Conservation (phyloP, 192 early-diverging fungal species). For the Chytriomyces hyalinus region DNA sequence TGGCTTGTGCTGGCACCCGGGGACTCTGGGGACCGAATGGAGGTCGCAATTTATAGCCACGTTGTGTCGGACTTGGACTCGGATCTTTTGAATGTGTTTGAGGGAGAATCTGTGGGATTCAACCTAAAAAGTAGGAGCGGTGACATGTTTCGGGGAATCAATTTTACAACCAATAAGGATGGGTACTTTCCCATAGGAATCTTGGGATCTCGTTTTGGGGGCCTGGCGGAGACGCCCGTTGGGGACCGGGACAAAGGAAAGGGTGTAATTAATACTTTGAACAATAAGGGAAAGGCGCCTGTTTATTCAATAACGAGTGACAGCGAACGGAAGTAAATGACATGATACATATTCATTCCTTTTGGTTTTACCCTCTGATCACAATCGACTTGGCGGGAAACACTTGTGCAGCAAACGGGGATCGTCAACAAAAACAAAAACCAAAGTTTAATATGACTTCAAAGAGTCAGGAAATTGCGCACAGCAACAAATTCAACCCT, state of each 20-base stretch:
- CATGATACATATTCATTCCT: no score
- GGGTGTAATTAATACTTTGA: background rate
- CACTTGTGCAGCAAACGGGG: no score
- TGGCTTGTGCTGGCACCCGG: background rate
- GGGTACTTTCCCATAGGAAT: background rate
- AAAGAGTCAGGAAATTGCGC: conserved; percentile 25
- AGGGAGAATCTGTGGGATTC: background rate
- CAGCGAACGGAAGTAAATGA: no score
- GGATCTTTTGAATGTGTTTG: background rate
- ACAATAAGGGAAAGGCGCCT: background rate
- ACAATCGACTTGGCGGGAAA: no score
- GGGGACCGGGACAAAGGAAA: background rate
- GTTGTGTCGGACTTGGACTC: background rate
- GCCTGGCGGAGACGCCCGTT: background rate
- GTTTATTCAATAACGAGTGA: background rate
- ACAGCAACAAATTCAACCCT: conserved; percentile 39
- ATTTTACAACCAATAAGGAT: background rate
- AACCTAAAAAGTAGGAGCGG: background rate
- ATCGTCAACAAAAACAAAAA: no score
- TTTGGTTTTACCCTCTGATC: no score
- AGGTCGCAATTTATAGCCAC: background rate
- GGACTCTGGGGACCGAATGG: background rate
- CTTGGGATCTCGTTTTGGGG: background rate
- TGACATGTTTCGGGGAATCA: background rate
- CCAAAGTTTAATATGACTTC: no score